phyloP scores from a whole-genome alignment of 768 basidiomycete species.

The Sutorius australiensis region DNA sequence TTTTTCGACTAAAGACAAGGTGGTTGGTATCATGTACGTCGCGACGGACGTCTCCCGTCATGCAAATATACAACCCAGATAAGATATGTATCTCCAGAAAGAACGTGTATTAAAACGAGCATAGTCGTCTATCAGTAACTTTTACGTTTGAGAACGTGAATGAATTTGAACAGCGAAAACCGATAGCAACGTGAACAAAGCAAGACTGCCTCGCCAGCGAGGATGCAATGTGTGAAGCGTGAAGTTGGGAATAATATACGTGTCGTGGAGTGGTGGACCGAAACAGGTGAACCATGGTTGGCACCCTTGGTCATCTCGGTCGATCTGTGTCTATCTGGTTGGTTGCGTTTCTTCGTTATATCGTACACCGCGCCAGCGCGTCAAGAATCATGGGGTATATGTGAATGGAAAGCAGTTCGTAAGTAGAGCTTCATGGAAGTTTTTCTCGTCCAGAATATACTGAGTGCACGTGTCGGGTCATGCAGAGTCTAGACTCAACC shows the following conservation, averaged over 20 bases:
- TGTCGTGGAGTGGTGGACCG: background rate
- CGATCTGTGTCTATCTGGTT: background rate
- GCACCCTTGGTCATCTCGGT: background rate
- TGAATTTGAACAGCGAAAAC: background rate
- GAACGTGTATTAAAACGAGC: constrained; percentile 24
- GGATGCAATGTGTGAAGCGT: constrained; percentile 1
- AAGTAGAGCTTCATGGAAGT: background rate
- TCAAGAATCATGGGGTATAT: constrained; percentile 4
- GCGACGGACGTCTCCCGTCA: background rate
- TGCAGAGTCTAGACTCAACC: constrained; percentile 5
- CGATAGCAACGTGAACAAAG: background rate
- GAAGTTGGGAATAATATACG: background rate
- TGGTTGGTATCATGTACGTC: background rate
- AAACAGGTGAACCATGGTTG: background rate
- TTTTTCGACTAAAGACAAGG: background rate
- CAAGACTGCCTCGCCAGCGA: constrained; percentile 4
- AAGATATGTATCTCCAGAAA: constrained; percentile 11
- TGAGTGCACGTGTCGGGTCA: background rate
- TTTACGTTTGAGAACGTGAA: background rate
- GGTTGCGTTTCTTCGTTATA: constrained; percentile 7
- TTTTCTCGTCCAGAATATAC: background rate
- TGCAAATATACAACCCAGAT: background rate
- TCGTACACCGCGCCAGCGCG: constrained; percentile 24
- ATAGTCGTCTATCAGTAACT: constrained; percentile 9
- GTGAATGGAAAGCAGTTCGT: background rate